A percentile compares a stretch with the other conserved stretches of the same genome.
Conservation (phyloP, 2,329 filamentous ascomycete species). For the Stagonosporopsis vannaccii region DNA sequence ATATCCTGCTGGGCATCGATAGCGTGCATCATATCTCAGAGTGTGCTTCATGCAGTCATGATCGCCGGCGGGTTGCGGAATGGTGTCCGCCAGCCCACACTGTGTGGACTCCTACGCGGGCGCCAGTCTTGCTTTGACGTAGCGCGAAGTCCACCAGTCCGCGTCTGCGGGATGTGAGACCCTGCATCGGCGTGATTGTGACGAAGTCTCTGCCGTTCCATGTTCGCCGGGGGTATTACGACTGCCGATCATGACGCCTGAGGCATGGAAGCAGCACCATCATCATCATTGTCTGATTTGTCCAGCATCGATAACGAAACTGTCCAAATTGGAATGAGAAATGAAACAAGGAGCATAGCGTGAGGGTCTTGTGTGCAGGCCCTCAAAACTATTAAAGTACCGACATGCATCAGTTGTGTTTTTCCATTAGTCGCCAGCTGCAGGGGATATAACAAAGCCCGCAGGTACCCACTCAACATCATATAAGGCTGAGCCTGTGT, state of each 20-base stretch:
- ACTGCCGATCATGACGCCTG: slow-evolving; percentile 44
- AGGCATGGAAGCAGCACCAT: slow-evolving; percentile 25
- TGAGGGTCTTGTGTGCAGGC: too few species aligned
- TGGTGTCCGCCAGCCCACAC: slow-evolving; percentile 19
- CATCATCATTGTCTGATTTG: slow-evolving; percentile 4
- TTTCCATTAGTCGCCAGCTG: background rate
- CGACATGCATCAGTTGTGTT: background rate
- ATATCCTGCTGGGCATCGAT: slow-evolving; percentile 21
- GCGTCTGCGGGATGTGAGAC: slow-evolving; percentile 29
- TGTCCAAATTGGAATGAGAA: too few species aligned
- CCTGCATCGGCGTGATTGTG: slow-evolving; percentile 36
- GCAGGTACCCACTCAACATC: slow-evolving; percentile 3
- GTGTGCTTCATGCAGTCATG: slow-evolving; percentile 27
- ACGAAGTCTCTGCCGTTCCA: slow-evolving; percentile 33
- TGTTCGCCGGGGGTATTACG: slow-evolving; percentile 19
- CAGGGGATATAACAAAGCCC: background rate
- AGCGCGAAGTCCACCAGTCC: slow-evolving; percentile 28
- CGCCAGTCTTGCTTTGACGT: slow-evolving; percentile 21
- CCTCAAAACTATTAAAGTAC: too few species aligned
- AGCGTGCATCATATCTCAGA: slow-evolving; percentile 25
- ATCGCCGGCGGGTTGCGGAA: slow-evolving; percentile 30
- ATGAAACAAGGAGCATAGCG: background rate
- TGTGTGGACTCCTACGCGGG: slow-evolving; percentile 20
- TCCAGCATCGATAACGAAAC: background rate
- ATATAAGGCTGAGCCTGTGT: slow-evolving; percentile 16